A percentile compares a stretch with the other conserved stretches of the same genome.
Evolutionary conservation across 495 filamentous ascomycete genomes (phyloP).

Genomic region (Neurospora sublineolata): DNA sequence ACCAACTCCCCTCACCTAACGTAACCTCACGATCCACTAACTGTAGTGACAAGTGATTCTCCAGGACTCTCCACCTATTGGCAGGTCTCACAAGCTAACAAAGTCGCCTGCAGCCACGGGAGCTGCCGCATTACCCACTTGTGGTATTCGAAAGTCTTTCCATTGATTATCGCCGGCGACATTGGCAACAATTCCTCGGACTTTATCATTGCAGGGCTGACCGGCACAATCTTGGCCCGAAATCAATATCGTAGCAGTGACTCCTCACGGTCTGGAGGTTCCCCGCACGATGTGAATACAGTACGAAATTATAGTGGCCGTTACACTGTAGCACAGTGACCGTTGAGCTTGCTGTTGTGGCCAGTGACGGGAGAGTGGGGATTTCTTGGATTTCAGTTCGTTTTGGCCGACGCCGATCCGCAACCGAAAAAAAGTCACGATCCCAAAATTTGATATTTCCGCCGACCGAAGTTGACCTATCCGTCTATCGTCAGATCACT

Average conservation of each 20-base stretch:
- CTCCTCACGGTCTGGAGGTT: not conserved
- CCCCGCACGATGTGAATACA: not conserved
- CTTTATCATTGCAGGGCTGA: not conserved
- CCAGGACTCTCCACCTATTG: not conserved
- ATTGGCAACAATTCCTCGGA: not conserved
- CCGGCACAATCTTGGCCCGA: not conserved
- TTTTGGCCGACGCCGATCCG: not conserved
- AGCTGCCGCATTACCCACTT: not conserved
- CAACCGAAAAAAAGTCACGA: not conserved
- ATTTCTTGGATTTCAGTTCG: not conserved
- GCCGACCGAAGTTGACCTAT: not conserved
- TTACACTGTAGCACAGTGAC: not conserved
- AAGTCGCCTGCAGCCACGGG: not conserved
- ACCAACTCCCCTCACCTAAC: not conserved
- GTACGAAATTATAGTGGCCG: not conserved
- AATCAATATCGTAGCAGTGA: not conserved
- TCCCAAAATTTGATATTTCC: not conserved
- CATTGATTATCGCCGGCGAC: not conserved
- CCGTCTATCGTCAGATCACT: not conserved
- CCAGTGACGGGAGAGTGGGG: not conserved
- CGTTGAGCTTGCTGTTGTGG: not conserved
- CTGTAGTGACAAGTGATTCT: not conserved
- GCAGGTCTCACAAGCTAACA: not conserved
- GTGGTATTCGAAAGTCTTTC: not conserved
- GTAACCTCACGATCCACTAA: not conserved